phyloP scores from a whole-genome alignment of 352 stramenopile species.

The Pythium chondricola region DNA sequence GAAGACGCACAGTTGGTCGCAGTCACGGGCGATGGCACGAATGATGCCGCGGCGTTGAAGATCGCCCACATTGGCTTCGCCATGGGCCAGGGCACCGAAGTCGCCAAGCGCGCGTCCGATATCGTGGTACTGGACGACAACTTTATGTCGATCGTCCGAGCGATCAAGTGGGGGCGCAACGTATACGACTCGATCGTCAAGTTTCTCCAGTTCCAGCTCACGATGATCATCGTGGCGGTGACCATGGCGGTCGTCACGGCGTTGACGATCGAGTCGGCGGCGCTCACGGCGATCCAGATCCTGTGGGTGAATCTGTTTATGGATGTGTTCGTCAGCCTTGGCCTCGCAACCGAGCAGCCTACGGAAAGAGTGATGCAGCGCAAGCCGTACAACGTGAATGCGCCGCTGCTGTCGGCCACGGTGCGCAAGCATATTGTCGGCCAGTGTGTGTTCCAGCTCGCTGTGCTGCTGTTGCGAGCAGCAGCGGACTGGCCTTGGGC shows the following conservation, averaged over 20 bases:
- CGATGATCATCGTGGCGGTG: conserved; percentile 94
- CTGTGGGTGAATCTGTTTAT: conserved; percentile 99
- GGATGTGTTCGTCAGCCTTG: conserved; percentile 95
- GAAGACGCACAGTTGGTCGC: conserved; percentile 38
- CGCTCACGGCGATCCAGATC: conserved; percentile 95
- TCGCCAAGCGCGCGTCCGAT: conserved; percentile 90
- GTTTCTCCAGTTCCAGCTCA: conserved; percentile 98
- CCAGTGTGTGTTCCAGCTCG: conserved; percentile 89
- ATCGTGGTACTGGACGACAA: conserved; percentile 90
- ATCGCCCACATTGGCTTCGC: conserved; percentile 78
- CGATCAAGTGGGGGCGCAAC: conserved; percentile 38
- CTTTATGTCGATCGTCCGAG: conserved; percentile 92
- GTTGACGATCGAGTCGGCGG: conserved; percentile 69
- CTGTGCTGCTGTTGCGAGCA: conserved; percentile 81
- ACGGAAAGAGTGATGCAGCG: conserved; percentile 86
- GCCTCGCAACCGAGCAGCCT: conserved; percentile 92
- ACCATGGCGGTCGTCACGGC: conserved; percentile 88
- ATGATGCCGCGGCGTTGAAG: conserved; percentile 64
- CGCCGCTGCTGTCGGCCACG: conserved; percentile 88
- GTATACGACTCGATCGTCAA: conserved; percentile 95
- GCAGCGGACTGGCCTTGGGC: conserved; percentile 44
- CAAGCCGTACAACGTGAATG: conserved; percentile 86
- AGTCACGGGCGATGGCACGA: conserved; percentile 76
- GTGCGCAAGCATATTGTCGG: conserved; percentile 96
- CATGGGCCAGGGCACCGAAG: conserved; percentile 45